phyloP scores from a whole-genome alignment of 306 rosid genomes.

The Cicer cuneatum region DNA sequence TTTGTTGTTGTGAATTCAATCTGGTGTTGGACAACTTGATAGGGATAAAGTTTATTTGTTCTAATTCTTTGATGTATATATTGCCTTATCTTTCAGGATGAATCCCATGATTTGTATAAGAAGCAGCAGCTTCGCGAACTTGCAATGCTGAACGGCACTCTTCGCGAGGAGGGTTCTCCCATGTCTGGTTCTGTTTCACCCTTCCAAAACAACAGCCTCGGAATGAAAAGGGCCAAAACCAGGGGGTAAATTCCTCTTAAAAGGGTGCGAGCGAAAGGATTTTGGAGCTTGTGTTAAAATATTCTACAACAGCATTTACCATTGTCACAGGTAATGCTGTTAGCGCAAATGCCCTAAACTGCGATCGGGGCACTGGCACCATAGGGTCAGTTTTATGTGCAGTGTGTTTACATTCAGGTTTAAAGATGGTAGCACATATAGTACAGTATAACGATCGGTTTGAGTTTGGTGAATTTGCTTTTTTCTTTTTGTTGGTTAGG shows the following conservation, averaged over 20 bases:
- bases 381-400: constrained; percentile 71
- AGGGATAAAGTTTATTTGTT: constrained; percentile 2
- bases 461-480: constrained; percentile 55
- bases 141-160: constrained; percentile 92
- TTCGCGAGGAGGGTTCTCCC: constrained; percentile 94
- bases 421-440: constrained; percentile 52
- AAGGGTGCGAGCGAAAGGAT: constrained; percentile 40
- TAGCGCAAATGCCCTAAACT: constrained; percentile 62
- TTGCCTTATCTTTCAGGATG: constrained; percentile 62
- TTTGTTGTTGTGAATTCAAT: constrained; percentile 28
- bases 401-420: constrained; percentile 73
- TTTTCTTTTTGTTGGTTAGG: constrained; percentile 51
- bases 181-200: constrained; percentile 95
- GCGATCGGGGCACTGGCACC: constrained; percentile 86
- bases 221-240: constrained; percentile 99
- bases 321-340: constrained; percentile 58
- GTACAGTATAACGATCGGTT: constrained; percentile 47
- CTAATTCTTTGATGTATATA: constrained; percentile 37
- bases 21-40: constrained; percentile 6
- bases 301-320: constrained; percentile 61
- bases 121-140: constrained; percentile 95
- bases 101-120: constrained; percentile 96
- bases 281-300: constrained; percentile 65
- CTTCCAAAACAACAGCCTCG: constrained; percentile 77
- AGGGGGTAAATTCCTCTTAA: constrained; percentile 63